Evolutionary conservation across 169 alveolate species (phyloP).

Genomic region (Babesia ovata): DNA sequence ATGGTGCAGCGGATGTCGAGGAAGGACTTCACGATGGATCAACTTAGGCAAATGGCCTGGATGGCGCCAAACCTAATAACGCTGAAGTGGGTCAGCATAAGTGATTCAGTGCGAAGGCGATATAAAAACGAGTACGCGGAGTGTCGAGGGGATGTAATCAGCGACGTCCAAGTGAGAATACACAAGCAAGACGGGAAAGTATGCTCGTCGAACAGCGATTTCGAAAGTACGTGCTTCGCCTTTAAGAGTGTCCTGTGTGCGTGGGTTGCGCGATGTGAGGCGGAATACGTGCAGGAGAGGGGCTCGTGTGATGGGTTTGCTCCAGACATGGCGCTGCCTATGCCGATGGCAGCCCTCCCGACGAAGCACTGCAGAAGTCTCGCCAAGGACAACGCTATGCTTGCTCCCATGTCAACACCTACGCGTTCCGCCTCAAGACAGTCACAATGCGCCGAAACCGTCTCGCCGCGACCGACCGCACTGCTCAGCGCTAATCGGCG

Average conservation of each 20-base stretch:
- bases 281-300: conserved; percentile 21
- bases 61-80: conserved; percentile 56
- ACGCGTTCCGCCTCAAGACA: not conserved
- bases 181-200: conserved; percentile 37
- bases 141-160: conserved; percentile 24
- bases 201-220: conserved; percentile 45
- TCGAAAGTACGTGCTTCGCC: conserved; percentile 37
- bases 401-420: conserved; percentile 18
- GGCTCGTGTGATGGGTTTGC: conserved; percentile 23
- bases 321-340: conserved; percentile 36
- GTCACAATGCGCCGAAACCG: not conserved
- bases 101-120: conserved; percentile 21
- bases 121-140: conserved; percentile 51
- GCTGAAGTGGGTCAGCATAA: conserved; percentile 47
- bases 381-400: not conserved
- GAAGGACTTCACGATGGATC: conserved; percentile 52
- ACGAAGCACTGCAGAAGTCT: not conserved
- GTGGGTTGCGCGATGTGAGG: conserved; percentile 45
- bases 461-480: not conserved
- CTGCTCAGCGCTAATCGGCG: conserved; percentile 4
- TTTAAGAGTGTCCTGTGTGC: conserved; percentile 49
- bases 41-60: conserved; percentile 58
- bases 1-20: conserved; percentile 62
- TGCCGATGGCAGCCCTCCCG: conserved; percentile 33
- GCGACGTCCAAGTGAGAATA: conserved; percentile 36